phyloP scores from a whole-genome alignment of 2,329 filamentous ascomycete species.

The Triangularia verruculosa region DNA sequence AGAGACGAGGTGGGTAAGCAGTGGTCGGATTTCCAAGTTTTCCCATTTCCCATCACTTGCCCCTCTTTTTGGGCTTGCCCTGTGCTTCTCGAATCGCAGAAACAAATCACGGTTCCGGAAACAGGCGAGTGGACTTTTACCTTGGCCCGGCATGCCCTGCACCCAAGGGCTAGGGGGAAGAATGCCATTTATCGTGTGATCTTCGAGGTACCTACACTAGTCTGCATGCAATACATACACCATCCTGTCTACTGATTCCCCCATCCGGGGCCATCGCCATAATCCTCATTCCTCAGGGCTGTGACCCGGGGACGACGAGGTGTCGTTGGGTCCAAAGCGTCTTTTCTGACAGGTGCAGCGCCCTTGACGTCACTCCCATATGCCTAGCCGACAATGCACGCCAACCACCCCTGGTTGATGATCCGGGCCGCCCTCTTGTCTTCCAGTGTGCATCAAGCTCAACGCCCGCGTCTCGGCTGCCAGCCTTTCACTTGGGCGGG shows the following conservation, averaged over 20 bases:
- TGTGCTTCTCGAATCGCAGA: background rate
- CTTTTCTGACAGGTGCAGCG: constrained; percentile 7
- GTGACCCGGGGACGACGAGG: background rate
- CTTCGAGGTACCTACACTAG: background rate
- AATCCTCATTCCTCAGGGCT: background rate
- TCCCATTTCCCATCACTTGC: constrained; percentile 14
- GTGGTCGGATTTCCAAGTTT: constrained; percentile 22
- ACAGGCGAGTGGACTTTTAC: background rate
- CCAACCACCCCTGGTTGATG: background rate
- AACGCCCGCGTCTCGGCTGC: background rate
- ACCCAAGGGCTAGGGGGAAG: background rate
- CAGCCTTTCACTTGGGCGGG: background rate
- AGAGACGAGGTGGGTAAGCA: constrained; percentile 14
- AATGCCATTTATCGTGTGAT: background rate
- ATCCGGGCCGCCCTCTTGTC: background rate
- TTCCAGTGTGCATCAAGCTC: too few relatives aligned
- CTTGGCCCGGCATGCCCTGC: background rate
- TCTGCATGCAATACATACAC: background rate
- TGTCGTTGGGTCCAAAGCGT: background rate
- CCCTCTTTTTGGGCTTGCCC: constrained; percentile 1
- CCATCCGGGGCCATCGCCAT: background rate
- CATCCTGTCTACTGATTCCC: background rate
- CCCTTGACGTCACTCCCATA: constrained; percentile 21
- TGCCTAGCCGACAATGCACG: background rate
- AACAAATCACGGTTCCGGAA: background rate